These are phyloP conservation scores for Ilex aquifolium DNA, from an alignment of 257 asterid species.

Conservation along the genomic window DNA sequence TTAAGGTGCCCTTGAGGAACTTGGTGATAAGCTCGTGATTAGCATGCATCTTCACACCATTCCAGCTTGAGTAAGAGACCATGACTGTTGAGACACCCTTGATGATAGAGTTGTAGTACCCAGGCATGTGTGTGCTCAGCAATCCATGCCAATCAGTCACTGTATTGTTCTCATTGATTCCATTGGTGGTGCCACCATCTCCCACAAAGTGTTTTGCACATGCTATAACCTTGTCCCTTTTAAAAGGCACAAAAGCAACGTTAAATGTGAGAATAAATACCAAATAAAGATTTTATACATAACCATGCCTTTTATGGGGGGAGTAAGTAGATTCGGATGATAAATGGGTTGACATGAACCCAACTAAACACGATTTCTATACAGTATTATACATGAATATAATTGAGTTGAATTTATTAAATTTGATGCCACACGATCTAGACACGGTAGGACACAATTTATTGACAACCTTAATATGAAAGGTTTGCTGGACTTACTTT, in stretches of 20 bases:
- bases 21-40: conserved; percentile 29
- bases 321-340: no score
- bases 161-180: conserved; percentile 37
- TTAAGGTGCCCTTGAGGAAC: conserved; percentile 39
- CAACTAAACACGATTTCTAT: no score
- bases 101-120: conserved; percentile 27
- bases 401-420: conserved; percentile 2
- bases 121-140: conserved; percentile 47
- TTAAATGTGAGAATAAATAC: no score
- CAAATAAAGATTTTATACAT: no score
- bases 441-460: conserved; percentile 39
- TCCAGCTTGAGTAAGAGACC: conserved; percentile 47
- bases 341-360: no score
- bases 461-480: conserved; percentile 13
- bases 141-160: conserved; percentile 29
- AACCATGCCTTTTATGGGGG: no score
- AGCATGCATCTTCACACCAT: conserved; percentile 44
- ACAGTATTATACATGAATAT: no score
- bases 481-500: conserved; percentile 22
- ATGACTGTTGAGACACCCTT: conserved; percentile 45
- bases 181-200: conserved; percentile 40
- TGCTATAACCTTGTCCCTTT: conserved; percentile 33
- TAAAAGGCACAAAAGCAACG: conserved; percentile 18
- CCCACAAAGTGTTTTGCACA: conserved; percentile 50
- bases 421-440: no score